Evolutionary conservation across 2,329 filamentous ascomycete genomes (phyloP).

Genomic region (Alternaria brassicae): DNA sequence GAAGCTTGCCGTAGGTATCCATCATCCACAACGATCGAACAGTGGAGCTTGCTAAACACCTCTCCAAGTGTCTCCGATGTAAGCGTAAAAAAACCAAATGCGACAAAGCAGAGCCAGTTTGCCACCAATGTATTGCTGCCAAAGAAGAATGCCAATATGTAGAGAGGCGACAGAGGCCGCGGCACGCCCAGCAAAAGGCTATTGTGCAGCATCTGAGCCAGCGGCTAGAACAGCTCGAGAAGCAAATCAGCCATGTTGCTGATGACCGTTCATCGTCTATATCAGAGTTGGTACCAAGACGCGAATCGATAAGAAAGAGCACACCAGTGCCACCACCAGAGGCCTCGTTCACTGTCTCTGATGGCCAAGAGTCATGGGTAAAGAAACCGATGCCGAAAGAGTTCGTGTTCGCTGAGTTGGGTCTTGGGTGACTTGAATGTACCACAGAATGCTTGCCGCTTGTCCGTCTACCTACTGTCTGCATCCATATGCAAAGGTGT

Average conservation of each 20-base stretch:
- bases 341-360: conserved; percentile 17
- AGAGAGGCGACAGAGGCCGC: conserved; percentile 35
- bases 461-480: neutral
- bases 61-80: conserved; percentile 28
- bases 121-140: conserved; percentile 37
- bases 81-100: conserved; percentile 42
- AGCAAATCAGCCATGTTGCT: conserved; percentile 21
- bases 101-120: conserved; percentile 32
- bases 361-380: conserved; percentile 34
- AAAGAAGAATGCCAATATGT: conserved; percentile 38
- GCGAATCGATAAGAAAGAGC: neutral
- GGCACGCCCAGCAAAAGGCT: conserved; percentile 31
- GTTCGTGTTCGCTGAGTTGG: neutral
- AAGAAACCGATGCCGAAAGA: neutral
- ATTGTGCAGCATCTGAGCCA: conserved; percentile 30
- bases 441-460: neutral
- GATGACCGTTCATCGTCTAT: conserved; percentile 8
- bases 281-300: neutral
- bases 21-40: neutral
- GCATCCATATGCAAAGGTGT: neutral
- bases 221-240: conserved; percentile 36
- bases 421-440: neutral
- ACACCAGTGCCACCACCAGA: conserved; percentile 21
- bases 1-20: conserved; percentile 24
- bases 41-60: neutral